Evolutionary conservation across 805 yeast genomes (phyloP), one percentile per base, ranked within the genome.

Genomic region (Kuraishia capsulata): DNA sequence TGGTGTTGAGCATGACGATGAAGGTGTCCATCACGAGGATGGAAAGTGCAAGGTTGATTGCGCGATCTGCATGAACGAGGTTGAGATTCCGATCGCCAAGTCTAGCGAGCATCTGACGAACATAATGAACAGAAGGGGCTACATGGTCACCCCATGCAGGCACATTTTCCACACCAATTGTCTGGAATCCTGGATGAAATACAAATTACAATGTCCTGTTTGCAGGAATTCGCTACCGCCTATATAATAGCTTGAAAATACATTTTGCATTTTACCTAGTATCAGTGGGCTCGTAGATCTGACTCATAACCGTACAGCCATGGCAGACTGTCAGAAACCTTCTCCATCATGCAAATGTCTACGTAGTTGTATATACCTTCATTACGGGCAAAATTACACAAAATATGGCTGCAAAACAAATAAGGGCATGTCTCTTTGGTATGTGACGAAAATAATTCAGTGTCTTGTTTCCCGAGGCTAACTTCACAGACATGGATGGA

Each of bases 111-210:
- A 44, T 6, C 39, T 29, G 11, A 35, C 40, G 23, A 34, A 37
- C 21, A 31, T 59, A 29, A 41, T 58, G 33, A 53, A 56, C 35
- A 52, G 61, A 44, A 64, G 75, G 46, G 59, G 64, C 10, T 81
- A 79, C 50, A 81, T 84, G 92, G 75, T 87, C 3, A 86, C 97
- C 0, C 97, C 97, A 2, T 89, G 97, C 57, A 69, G 78, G 31
- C 97, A 89, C 56, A 76, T 87, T 8, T 90, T 88, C 71, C 97
- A 89, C 53, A 72, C 86, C 2, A 78, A 73, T n/a, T 89, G 97
- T 61, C 63, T 90, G 45, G 94, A 85, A 53, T 76, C 73, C 44
- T 90, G 97, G 97, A 87, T 90, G 96, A 75, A 79, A 55, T 83
- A 86, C 54, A 85, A 88, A 50, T 60, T 90, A 37, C 96, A 88